Conservation (phyloP, 441 rosid genomes). For the Bruguiera hainesii region DNA sequence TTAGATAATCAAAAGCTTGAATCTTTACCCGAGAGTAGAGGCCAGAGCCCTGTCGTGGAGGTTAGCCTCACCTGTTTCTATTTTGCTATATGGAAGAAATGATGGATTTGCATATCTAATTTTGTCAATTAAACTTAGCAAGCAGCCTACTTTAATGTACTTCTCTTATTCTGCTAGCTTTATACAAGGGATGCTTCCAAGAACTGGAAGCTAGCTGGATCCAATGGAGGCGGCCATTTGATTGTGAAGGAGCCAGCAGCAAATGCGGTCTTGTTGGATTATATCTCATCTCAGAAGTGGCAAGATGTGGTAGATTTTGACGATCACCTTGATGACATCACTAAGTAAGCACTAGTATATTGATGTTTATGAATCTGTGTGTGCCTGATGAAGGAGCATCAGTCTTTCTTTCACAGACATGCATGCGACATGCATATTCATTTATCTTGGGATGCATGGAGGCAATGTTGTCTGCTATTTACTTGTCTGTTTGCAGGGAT, state of each 20-base stretch:
- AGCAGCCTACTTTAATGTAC: neutral
- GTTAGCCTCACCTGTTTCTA: constrained; percentile 32
- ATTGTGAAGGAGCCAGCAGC: constrained; percentile 80
- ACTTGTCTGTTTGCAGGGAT: constrained; percentile 54
- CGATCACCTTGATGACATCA: constrained; percentile 89
- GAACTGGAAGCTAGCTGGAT: constrained; percentile 73
- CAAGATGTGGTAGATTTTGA: constrained; percentile 79
- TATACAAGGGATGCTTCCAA: constrained; percentile 80
- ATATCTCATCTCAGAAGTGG: constrained; percentile 76
- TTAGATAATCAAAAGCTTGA: constrained; percentile 83
- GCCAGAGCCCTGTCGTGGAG: constrained; percentile 69
- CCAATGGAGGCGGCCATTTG: constrained; percentile 63
- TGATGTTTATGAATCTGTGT: neutral
- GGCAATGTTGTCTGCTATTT: constrained; percentile 1
- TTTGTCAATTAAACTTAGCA: neutral
- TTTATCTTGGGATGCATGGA: neutral
- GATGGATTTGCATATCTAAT: neutral
- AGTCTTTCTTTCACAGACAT: too few relatives aligned
- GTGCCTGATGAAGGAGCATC: neutral
- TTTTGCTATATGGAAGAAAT: neutral
- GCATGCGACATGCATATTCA: neutral
- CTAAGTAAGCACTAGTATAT: constrained; percentile 49
- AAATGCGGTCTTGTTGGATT: constrained; percentile 64
- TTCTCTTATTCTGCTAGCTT: constrained; percentile 44
- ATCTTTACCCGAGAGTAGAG: constrained; percentile 59